Evolutionary conservation across 1,284 basidiomycete species (phyloP).

Genomic region (Moesziomyces sp.): DNA sequence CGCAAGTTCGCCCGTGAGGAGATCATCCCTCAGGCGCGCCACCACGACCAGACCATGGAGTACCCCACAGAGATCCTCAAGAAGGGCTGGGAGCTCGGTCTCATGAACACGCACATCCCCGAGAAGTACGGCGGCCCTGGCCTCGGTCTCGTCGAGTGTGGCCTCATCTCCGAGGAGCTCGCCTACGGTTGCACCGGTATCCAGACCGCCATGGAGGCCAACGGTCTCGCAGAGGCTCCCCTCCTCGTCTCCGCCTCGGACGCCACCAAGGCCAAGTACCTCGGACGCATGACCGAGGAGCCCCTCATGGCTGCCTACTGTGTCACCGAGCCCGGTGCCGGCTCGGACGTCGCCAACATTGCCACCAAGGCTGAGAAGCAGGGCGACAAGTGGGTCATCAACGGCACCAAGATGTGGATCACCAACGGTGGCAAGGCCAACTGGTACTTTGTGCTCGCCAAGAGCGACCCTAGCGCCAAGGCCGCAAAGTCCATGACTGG

Average conservation of each 20-base stretch:
- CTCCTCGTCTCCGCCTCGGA: conserved; percentile 71
- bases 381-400: conserved; percentile 70
- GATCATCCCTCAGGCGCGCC: conserved; percentile 71
- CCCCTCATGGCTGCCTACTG: conserved; percentile 73
- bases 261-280: conserved; percentile 71
- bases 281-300: conserved; percentile 73
- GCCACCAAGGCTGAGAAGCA: conserved; percentile 70
- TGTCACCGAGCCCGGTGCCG: conserved; percentile 72
- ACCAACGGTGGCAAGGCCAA: conserved; percentile 72
- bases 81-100: conserved; percentile 67
- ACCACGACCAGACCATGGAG: conserved; percentile 66
- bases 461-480: conserved; percentile 70
- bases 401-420: conserved; percentile 72
- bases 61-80: conserved; percentile 73
- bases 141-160: conserved; percentile 71
- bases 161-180: conserved; percentile 71
- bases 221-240: conserved; percentile 72
- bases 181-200: conserved; percentile 73
- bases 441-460: conserved; percentile 73
- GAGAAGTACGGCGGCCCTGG: conserved; percentile 72
- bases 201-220: conserved; percentile 71
- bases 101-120: conserved; percentile 65
- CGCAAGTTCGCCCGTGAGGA: conserved; percentile 70
- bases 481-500: conserved; percentile 72
- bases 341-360: conserved; percentile 71